phyloP scores from a whole-genome alignment of 768 basidiomycete genomes.

The Tricholoma matsutake region DNA sequence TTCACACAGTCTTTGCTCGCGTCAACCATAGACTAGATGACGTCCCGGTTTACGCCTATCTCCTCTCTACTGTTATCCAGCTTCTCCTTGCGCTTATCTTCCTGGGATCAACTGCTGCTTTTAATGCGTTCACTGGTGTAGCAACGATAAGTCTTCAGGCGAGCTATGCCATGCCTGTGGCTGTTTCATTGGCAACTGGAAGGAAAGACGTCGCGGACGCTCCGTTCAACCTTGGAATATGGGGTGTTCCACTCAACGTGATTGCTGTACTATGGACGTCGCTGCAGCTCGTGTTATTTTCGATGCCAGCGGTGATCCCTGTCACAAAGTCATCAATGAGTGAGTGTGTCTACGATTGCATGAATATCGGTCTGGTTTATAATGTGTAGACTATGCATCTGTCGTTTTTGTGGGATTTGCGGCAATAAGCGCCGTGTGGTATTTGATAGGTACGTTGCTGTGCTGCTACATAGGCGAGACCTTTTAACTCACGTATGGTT shows the following conservation, averaged over 20 bases:
- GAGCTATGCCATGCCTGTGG: slow-evolving; percentile 60
- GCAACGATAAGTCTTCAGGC: slow-evolving; percentile 63
- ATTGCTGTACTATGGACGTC: slow-evolving; percentile 56
- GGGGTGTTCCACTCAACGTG: slow-evolving; percentile 45
- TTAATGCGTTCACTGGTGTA: slow-evolving; percentile 67
- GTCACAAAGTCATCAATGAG: slow-evolving; percentile 49
- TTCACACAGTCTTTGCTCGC: slow-evolving; percentile 43
- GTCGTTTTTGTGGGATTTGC: slow-evolving; percentile 67
- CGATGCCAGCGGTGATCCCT: slow-evolving; percentile 64
- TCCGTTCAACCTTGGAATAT: slow-evolving; percentile 45
- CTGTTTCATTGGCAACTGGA: slow-evolving; percentile 44
- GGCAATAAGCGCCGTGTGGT: slow-evolving; percentile 57
- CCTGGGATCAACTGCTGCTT: slow-evolving; percentile 59
- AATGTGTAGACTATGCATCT: slow-evolving; percentile 55
- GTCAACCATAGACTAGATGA: slow-evolving; percentile 30
- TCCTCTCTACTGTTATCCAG: slow-evolving; percentile 57
- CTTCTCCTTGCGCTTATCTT: slow-evolving; percentile 60
- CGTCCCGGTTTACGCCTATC: slow-evolving; percentile 58
- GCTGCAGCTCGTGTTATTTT: slow-evolving; percentile 64
- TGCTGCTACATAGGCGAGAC: not conserved
- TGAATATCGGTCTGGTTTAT: not conserved
- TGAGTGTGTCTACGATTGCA: slow-evolving; percentile 19
- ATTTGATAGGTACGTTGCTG: slow-evolving; percentile 45
- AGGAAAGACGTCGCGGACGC: slow-evolving; percentile 46
- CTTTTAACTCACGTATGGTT: not conserved